Base-by-base conservation (phyloP, 108 stramenopile species). In the Mediolabrus comicus region DNA sequence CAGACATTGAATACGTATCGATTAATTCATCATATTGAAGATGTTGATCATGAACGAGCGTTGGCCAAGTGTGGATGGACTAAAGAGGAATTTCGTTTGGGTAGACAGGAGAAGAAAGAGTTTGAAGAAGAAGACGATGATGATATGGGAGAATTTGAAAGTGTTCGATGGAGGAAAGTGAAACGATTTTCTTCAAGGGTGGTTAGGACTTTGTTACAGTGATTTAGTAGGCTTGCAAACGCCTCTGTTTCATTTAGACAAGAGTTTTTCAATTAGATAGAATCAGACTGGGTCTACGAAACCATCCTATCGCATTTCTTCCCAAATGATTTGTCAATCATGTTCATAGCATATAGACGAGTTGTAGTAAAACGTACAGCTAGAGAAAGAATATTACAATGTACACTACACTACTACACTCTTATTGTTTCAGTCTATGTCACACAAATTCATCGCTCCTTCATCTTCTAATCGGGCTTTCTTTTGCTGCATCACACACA, bases 1-100 rank as follows among this genome's bases (percentile, higher is more conserved):
- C 75, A 86, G 24, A 79, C 80, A 29, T 59, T 95, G 53, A 61
- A 59, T 0, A 91, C 87, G 30, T 95, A 95, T 61, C 72, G 90
- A 53, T 64, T 68, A 27, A 95, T 95, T 70, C 94, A 95, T 71
- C 86, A 82, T 55, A 89, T 95, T 64, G 83, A 82, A 7, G 89
- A 89, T 60, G 69, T 41, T 16, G 79, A 87, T 56, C 91, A 89
- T 63, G 67, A 29, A 25, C 12, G 34, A 6, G 87, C 87, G 0
- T 61, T 92, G 61, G 55, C 59, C 3, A 64, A 71, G 52, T 78
- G 69, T 53, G 91, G 91, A 10, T 95, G 90, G 94, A 89, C 89
- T 3, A 62, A 77, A 17, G 80, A 76, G 19, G 87, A 95, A 59
- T 95, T 89, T 67, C 81, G 87, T 56, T 34, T 29, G 3, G 85